Conservation (phyloP, 139 green algal species). For the Gonium pectorale region DNA sequence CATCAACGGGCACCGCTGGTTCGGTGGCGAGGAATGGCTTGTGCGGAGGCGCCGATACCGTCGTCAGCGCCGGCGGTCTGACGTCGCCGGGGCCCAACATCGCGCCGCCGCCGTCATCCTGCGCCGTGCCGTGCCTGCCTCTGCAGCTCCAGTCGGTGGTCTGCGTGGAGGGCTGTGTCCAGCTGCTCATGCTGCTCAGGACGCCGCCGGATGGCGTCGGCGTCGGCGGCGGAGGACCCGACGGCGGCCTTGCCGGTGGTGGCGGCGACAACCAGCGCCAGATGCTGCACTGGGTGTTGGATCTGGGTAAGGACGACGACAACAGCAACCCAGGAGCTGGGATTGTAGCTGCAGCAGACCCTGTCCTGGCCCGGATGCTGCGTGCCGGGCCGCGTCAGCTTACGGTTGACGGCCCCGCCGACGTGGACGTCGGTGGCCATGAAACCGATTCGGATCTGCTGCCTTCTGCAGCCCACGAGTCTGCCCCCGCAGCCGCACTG, state of each 20-base stretch:
- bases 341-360: too few species aligned
- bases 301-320: too few species aligned
- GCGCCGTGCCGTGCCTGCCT: neutral
- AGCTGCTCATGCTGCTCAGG: constrained; percentile 4
- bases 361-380: too few species aligned
- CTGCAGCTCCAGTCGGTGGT: neutral
- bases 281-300: neutral
- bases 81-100: neutral
- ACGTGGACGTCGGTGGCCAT: neutral
- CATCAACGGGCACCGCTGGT: neutral
- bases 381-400: too few species aligned
- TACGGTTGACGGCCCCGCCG: neutral
- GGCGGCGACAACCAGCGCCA: too few species aligned
- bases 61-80: neutral
- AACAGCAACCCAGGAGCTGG: too few species aligned
- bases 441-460: neutral
- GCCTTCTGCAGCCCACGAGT: neutral
- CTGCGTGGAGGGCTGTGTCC: constrained; percentile 8
- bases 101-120: neutral
- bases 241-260: too few species aligned
- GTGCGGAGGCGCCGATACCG: neutral
- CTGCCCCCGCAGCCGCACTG: too few species aligned
- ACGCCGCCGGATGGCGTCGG: neutral
- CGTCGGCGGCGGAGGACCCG: neutral
- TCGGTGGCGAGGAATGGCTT: neutral